Conservation (phyloP, 306 rosid genomes). For the Acacia melanoxylon region DNA sequence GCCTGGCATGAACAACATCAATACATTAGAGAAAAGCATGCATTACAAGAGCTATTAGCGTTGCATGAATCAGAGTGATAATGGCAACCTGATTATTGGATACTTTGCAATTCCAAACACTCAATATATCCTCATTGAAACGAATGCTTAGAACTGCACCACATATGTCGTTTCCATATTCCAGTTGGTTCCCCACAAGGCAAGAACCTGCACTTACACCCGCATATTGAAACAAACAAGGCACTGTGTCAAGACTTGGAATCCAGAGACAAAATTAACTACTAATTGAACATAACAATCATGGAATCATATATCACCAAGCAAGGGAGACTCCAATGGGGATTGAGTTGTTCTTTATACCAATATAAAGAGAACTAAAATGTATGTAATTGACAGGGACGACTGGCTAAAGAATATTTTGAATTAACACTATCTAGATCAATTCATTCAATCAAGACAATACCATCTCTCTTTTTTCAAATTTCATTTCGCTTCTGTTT, state of each 20-base stretch:
- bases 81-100: constrained; percentile 83
- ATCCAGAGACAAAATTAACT: neutral
- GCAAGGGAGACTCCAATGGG: constrained; percentile 11
- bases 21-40: neutral
- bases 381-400: neutral
- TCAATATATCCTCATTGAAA: constrained; percentile 89
- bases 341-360: neutral
- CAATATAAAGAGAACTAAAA: constrained; percentile 1
- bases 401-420: neutral
- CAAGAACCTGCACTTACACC: constrained; percentile 66
- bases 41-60: neutral
- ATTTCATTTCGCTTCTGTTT: neutral
- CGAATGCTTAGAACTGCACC: constrained; percentile 93
- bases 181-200: constrained; percentile 93
- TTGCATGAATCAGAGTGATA: neutral
- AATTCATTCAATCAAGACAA: neutral
- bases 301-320: constrained; percentile 6
- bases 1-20: constrained; percentile 52
- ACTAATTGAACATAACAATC: neutral
- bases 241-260: neutral
- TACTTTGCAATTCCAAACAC: constrained; percentile 89
- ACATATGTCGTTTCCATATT: constrained; percentile 82
- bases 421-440: neutral
- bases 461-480: neutral
- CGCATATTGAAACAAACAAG: neutral